Percentiles rank a stretch among this genome's conserved stretches.
phyloP scores from a whole-genome alignment of 305 asterid genomes.

The Euphrasia arctica region DNA sequence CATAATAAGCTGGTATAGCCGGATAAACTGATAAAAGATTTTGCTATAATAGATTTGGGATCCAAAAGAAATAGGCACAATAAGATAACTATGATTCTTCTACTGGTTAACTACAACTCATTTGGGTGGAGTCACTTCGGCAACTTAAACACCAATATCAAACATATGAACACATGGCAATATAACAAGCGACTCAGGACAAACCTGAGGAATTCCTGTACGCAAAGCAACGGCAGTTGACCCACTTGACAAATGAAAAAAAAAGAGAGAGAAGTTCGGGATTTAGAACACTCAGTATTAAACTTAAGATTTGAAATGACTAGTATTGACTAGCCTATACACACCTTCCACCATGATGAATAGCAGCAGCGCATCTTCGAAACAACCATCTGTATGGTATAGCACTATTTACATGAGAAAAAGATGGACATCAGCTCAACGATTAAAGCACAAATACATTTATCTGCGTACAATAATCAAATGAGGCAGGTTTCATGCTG shows the following conservation, averaged over 20 bases:
- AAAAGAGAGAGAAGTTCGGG: constrained; percentile 10
- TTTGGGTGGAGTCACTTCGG: constrained; percentile 2
- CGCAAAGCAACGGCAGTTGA: constrained; percentile 86
- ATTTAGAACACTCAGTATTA: constrained; percentile 16
- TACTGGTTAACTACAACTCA: neutral
- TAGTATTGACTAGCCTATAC: constrained; percentile 15
- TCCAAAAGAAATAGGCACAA: neutral
- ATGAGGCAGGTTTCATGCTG: neutral
- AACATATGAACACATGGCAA: constrained; percentile 15
- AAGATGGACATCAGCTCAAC: neutral
- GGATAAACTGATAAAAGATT: neutral
- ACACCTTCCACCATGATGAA: constrained; percentile 98
- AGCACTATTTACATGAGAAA: constrained; percentile 36
- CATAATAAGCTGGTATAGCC: neutral
- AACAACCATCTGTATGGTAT: constrained; percentile 85
- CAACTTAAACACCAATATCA: constrained; percentile 14
- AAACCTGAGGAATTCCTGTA: constrained; percentile 95
- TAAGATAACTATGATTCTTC: constrained; percentile 12
- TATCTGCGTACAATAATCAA: neutral
- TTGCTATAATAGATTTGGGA: neutral
- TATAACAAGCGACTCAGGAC: constrained; percentile 26
- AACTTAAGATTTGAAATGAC: constrained; percentile 5
- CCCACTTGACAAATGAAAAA: constrained; percentile 55
- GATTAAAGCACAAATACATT: neutral
- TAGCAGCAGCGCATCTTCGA: constrained; percentile 82